Conservation (phyloP, 345 rosid genomes). For the Hevea brasiliensis region DNA sequence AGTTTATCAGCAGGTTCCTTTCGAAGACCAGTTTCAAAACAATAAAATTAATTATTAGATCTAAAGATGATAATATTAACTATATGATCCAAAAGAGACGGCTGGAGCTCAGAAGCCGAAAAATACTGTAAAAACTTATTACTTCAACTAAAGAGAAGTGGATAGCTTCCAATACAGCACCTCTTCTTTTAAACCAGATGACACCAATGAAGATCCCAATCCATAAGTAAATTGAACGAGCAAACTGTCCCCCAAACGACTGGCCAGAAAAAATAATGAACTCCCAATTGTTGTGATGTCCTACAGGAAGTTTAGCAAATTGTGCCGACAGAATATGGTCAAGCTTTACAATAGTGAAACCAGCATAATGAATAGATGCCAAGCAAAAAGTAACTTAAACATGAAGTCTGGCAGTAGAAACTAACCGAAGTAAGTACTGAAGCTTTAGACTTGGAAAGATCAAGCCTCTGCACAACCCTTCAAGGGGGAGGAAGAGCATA, state of each 20-base stretch:
- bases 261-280: conserved; percentile 82
- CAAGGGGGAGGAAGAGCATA: conserved; percentile 28
- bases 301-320: conserved; percentile 44
- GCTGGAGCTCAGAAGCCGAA: not conserved
- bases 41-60: conserved; percentile 1
- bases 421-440: conserved; percentile 97
- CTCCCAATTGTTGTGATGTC: conserved; percentile 78
- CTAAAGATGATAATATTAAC: not conserved
- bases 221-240: conserved; percentile 83
- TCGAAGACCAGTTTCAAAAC: not conserved
- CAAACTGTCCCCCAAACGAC: conserved; percentile 96
- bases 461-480: conserved; percentile 95
- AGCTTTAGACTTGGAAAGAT: conserved; percentile 96
- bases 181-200: conserved; percentile 82
- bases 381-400: conserved; percentile 15
- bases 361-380: conserved; percentile 1
- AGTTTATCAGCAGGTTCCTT: not conserved
- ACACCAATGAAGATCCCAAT: conserved; percentile 56
- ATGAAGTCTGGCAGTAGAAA: conserved; percentile 18
- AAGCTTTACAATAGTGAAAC: conserved; percentile 14
- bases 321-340: conserved; percentile 17
- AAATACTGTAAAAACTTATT: not conserved
- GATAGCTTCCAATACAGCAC: conserved; percentile 34
- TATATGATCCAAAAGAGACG: not conserved
- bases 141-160: conserved; percentile 4